Base-by-base conservation (phyloP, 1,284 basidiomycete species). In the Melampsora americana region DNA sequence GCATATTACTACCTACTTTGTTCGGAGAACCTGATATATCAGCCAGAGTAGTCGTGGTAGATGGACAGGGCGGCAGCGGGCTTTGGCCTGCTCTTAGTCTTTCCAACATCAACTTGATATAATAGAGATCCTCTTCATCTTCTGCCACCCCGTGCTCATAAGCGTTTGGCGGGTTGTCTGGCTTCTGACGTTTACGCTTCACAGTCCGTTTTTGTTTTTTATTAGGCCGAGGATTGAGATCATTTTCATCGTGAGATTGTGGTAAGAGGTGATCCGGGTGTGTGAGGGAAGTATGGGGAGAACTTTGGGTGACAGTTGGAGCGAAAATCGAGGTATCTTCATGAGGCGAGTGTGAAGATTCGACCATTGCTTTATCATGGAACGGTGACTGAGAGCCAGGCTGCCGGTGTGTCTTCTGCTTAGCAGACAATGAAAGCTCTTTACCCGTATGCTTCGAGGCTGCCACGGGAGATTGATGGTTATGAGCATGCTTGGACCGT, bases 61-160 rank as follows among this genome's bases (percentile, higher is more conserved):
- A 32, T 56, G 79, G 78, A 69, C 77, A 76, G 42, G 79, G 79
- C 11, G 80, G 80, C 23, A 79, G 77, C 28, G 79, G 62, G n/a
- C 77, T 68, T 44, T 80, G 69, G 18, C 82, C 83, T 5, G 72
- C 60, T 1, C 77, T 78, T 5, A 83, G 78, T 26, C 84, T 84
- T 71, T 85, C 83, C 12, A 88, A 82, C 0, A 88, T 90, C 66
- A 94, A 86, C 78, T 89, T 89, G 68, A 91, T 86, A 83, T 89
- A 95, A 84, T 90, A 96, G 39, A 92, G 83, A 81, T 99, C 95
- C 82, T 99, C 95, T 79, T 94, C 94, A 82, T 97, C 93, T 53
- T 89, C 87, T 74, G 90, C 90, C 7, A 95, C 80, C 9, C 84
- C 85, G 2, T 81, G 79, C 16, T 85, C 84, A 66, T 88, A 85